Evolutionary conservation across 1,139 yeast species (phyloP).

Genomic region (Saccharomyces pastorianus): DNA sequence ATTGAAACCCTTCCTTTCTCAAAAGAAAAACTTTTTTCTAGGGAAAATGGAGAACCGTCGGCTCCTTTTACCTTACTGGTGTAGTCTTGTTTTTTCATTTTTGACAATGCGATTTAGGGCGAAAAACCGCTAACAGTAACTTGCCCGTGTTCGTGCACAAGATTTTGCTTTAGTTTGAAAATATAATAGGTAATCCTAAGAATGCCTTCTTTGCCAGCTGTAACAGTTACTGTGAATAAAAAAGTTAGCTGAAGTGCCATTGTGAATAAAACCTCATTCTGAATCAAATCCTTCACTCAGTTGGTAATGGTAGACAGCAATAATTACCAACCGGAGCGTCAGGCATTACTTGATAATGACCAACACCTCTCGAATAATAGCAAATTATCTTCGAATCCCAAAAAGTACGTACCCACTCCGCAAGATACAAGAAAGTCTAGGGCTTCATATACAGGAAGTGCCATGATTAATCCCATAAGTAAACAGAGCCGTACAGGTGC

Average conservation of each 20-base stretch:
- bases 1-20: background rate
- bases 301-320: background rate
- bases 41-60: conserved; percentile 1
- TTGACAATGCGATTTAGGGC: background rate
- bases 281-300: background rate
- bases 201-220: background rate
- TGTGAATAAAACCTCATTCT: background rate
- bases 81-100: background rate
- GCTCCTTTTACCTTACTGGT: background rate
- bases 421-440: background rate
- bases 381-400: background rate
- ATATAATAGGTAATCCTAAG: background rate
- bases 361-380: background rate
- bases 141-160: background rate
- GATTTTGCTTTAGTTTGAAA: background rate
- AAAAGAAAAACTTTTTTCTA: background rate
- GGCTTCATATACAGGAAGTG: background rate
- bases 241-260: background rate
- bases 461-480: background rate
- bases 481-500: conserved; percentile 30
- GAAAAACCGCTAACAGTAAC: background rate
- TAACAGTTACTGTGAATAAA: background rate
- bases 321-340: background rate
- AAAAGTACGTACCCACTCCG: background rate
- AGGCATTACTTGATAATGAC: background rate